Evolutionary conservation across 441 rosid species (phyloP), one percentile per base, ranked within the genome.

Genomic region (California macrophylla): DNA sequence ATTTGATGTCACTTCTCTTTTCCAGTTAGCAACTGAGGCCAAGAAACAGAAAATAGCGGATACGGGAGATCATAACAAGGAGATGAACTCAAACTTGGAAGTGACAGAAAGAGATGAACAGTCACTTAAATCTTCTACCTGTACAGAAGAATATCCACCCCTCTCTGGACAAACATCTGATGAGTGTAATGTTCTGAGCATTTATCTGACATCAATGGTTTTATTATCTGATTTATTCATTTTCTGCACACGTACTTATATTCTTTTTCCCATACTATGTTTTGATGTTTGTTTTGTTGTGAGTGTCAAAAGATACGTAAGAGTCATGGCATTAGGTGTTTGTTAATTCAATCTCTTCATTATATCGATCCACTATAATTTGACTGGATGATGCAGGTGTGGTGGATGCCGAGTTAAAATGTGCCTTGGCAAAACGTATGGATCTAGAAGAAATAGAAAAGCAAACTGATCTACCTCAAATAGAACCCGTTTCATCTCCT

Each of bases 41-140:
- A 73, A 82, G 82, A 79, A 73, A 66, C 88, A 71, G 75, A 80
- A 0, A 66, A 16, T 24, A 63, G 16, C 1, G 77, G 69, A 73
- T 63, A 62, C 58, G n/a, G 64, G 60, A 54, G 65, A 67, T 24
- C 32, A 7, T 66, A 45, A 56, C 34, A 70, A 66, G 6, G 75
- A 64, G 26, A 77, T 64, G 70, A 77, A 76, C 66, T 76, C 69
- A 3, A 76, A 78, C 58, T 64, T 42, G 20, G 54, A 71, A 36
- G 73, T 58, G 56, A 25, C 68, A 56, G 74, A 29, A 12, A 71
- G 66, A 67, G 80, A 77, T 72, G 74, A 77, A 68, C 71, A 70
- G 26, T 70, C 68, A 30, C 70, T 61, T 65, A 3, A 54, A 42
- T 42, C 50, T 64, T 75, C 82, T 42, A 69, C 54, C 29, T 38